Conservation (phyloP, 176 grass and related monocot genomes). For the Microstegium vimineum region DNA sequence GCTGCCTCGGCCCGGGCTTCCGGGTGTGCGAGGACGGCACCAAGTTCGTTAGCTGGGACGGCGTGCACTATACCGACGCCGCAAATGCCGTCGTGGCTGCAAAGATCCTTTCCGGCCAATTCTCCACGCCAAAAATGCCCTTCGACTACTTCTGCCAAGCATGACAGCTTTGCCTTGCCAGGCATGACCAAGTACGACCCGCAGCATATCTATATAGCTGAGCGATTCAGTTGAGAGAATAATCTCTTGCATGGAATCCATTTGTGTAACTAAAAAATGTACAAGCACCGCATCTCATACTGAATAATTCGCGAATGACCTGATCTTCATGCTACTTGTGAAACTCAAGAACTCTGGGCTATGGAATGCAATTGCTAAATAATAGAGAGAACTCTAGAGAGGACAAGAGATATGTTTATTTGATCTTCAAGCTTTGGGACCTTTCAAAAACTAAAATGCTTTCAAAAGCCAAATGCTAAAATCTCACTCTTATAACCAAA, state of each 20-base stretch:
- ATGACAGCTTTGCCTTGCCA: neutral
- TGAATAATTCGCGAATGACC: no score
- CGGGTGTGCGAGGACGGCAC: slow-evolving; percentile 49
- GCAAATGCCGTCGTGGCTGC: slow-evolving; percentile 55
- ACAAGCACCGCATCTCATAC: no score
- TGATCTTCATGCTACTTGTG: no score
- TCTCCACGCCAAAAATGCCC: slow-evolving; percentile 53
- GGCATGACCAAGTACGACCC: neutral
- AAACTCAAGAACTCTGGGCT: no score
- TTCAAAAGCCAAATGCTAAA: no score
- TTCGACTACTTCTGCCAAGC: slow-evolving; percentile 60
- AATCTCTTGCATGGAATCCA: neutral
- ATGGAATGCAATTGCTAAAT: no score
- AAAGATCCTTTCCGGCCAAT: slow-evolving; percentile 62
- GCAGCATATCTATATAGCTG: neutral
- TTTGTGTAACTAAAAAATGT: neutral
- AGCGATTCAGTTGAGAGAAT: neutral
- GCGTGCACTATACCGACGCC: slow-evolving; percentile 84
- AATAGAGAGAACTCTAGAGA: no score
- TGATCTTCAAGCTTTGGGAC: no score
- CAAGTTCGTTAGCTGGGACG: slow-evolving; percentile 85
- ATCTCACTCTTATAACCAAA: no score
- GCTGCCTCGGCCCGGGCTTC: slow-evolving; percentile 40
- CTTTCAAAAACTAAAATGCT: no score
- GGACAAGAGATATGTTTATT: no score